phyloP scores from a whole-genome alignment of 1,284 basidiomycete genomes.

The Cryptococcus sp. region DNA sequence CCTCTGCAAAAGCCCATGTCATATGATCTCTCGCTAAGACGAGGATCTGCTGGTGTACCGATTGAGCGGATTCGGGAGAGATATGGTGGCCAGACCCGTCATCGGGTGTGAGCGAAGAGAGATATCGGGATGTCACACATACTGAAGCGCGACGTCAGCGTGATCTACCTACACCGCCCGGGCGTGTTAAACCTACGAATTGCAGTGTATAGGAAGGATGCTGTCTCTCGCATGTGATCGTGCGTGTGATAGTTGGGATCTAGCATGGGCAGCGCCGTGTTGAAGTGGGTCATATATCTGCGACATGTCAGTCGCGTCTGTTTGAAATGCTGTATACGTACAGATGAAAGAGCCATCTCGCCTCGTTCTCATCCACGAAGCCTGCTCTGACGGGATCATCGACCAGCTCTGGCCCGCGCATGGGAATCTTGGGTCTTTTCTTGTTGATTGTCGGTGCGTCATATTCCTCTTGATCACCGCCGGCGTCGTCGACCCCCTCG shows the following conservation, averaged over 20 bases:
- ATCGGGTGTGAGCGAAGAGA: constrained; percentile 18
- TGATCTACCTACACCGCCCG: neutral
- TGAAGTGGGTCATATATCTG: constrained; percentile 37
- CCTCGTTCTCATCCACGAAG: constrained; percentile 32
- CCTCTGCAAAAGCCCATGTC: constrained; percentile 40
- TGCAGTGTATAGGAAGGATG: constrained; percentile 39
- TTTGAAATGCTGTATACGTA: constrained; percentile 15
- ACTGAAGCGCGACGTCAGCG: constrained; percentile 12
- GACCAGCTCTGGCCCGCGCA: constrained; percentile 13
- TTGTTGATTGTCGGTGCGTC: neutral
- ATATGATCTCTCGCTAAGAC: constrained; percentile 38
- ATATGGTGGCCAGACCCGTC: constrained; percentile 12
- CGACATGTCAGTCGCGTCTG: neutral
- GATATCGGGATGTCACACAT: constrained; percentile 37
- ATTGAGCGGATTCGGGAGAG: constrained; percentile 27
- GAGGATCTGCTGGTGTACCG: constrained; percentile 39
- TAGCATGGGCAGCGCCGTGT: constrained; percentile 29
- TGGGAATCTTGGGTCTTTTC: constrained; percentile 3
- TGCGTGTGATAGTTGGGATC: constrained; percentile 34
- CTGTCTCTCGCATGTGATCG: constrained; percentile 33
- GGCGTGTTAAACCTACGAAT: constrained; percentile 24
- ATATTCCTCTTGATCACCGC: constrained; percentile 3
- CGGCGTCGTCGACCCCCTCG: constrained; percentile 19
- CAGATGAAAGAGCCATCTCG: constrained; percentile 32
- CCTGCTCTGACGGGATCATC: constrained; percentile 36